phyloP scores from a whole-genome alignment of 331 rosid genomes.

The Malus hybrid region DNA sequence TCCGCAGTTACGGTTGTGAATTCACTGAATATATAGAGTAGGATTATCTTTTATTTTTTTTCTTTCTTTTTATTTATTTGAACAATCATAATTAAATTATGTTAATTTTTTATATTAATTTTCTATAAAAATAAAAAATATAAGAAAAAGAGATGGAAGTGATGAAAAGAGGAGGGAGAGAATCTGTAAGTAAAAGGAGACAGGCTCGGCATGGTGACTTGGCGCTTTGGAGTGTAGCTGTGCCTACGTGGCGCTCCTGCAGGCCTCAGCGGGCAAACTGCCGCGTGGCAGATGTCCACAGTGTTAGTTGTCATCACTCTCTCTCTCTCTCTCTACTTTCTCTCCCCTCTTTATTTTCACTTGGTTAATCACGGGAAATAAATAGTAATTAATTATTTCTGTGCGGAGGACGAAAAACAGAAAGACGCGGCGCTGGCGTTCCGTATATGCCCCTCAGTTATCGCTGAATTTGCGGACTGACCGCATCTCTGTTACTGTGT shows the following conservation, averaged over 20 bases:
- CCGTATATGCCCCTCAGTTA: constrained; percentile 28
- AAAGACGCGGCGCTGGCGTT: neutral
- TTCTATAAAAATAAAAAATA: too few relatives aligned
- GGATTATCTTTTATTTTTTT: too few relatives aligned
- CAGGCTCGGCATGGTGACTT: neutral
- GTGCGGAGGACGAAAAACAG: neutral
- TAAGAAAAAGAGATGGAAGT: too few relatives aligned
- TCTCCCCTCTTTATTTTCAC: neutral
- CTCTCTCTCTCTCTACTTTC: neutral
- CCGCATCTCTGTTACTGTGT: constrained; percentile 14
- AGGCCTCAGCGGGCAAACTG: constrained; percentile 13
- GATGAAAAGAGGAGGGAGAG: too few relatives aligned
- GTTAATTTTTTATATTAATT: too few relatives aligned
- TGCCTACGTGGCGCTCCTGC: constrained; percentile 41
- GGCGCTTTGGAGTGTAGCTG: constrained; percentile 18
- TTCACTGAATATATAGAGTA: neutral
- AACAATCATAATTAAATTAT: too few relatives aligned
- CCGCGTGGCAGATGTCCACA: constrained; percentile 34
- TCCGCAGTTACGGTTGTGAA: neutral
- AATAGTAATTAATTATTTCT: neutral
- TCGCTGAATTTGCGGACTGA: constrained; percentile 15
- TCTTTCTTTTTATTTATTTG: too few relatives aligned
- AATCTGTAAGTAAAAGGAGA: neutral
- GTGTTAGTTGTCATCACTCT: constrained; percentile 15
- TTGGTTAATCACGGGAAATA: neutral